Evolutionary conservation across 371 early-diverging fungal genomes (phyloP).

Genomic region (Caulochytrium protostelioides): DNA sequence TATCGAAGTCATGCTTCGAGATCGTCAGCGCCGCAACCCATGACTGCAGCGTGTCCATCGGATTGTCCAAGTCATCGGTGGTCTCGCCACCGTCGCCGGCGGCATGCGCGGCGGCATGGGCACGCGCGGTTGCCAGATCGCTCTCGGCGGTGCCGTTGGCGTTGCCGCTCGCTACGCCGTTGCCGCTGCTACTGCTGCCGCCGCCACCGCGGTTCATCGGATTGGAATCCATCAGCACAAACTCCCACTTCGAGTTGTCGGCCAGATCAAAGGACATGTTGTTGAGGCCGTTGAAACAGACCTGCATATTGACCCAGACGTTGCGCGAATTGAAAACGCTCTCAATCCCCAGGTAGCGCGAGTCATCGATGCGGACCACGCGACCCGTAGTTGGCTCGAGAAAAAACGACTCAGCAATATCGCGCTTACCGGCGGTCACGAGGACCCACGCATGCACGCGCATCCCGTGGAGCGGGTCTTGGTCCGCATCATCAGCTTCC

Average conservation of each 20-base stretch:
- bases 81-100: conserved; percentile 22
- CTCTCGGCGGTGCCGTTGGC: too few relatives aligned
- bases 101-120: conserved; percentile 20
- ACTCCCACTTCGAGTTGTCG: conserved; percentile 36
- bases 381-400: conserved; percentile 27
- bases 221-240: conserved; percentile 24
- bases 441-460: conserved; percentile 31
- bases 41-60: conserved; percentile 22
- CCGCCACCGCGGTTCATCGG: conserved; percentile 15
- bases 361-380: conserved; percentile 18
- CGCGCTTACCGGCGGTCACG: conserved; percentile 27
- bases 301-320: conserved; percentile 39
- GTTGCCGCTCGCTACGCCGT: conserved; percentile 5
- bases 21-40: conserved; percentile 23
- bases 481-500: conserved; percentile 10
- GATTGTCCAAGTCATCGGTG: conserved; percentile 6
- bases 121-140: too few relatives aligned
- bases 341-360: conserved; percentile 27
- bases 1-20: conserved; percentile 20
- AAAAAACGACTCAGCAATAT: conserved; percentile 29
- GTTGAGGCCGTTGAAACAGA: conserved; percentile 28
- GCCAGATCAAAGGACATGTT: conserved; percentile 31
- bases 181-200: conserved; percentile 3
- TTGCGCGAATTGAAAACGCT: conserved; percentile 25
- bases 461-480: conserved; percentile 26